Percentiles rank a stretch among this genome's conserved stretches.
These are phyloP conservation scores for Viola pubescens DNA, from an alignment of 441 rosid species.

Conservation along the genomic window DNA sequence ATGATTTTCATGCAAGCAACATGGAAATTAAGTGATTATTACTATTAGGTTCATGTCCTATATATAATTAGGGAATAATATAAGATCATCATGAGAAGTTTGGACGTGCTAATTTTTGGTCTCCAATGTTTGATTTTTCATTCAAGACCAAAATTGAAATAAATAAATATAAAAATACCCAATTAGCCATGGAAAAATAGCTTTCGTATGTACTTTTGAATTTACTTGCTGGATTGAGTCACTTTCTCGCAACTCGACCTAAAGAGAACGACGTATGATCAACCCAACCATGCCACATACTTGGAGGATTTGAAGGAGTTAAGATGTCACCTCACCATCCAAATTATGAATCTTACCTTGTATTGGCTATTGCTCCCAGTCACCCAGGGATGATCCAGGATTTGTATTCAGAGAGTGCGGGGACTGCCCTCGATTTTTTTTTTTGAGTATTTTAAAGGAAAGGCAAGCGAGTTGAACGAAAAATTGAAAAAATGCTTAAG, in stretches of 20 bases:
- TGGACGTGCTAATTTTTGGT: not conserved
- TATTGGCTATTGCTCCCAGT: too few relatives aligned
- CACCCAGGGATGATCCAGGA: too few relatives aligned
- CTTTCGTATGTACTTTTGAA: not conserved
- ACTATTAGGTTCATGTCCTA: not conserved
- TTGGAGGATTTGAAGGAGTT: not conserved
- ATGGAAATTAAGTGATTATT: not conserved
- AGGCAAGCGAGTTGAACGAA: too few relatives aligned
- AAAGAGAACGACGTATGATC: conserved; percentile 21
- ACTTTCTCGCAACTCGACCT: conserved; percentile 10
- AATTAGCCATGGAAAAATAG: not conserved
- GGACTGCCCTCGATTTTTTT: too few relatives aligned
- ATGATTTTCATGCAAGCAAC: conserved; percentile 5
- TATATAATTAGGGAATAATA: too few relatives aligned
- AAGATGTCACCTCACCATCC: not conserved
- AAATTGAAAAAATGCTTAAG: too few relatives aligned
- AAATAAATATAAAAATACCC: not conserved
- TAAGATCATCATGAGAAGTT: conserved; percentile 1
- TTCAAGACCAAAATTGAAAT: not conserved
- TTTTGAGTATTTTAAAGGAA: too few relatives aligned
- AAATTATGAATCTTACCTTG: not conserved
- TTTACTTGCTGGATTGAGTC: not conserved
- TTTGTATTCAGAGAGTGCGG: too few relatives aligned
- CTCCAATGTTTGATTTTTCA: not conserved
- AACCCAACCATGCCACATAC: conserved; percentile 18